A percentile compares a stretch with the other conserved stretches of the same genome.
Evolutionary conservation across 2,329 filamentous ascomycete genomes (phyloP).

Genomic region (Penicillium sp.): DNA sequence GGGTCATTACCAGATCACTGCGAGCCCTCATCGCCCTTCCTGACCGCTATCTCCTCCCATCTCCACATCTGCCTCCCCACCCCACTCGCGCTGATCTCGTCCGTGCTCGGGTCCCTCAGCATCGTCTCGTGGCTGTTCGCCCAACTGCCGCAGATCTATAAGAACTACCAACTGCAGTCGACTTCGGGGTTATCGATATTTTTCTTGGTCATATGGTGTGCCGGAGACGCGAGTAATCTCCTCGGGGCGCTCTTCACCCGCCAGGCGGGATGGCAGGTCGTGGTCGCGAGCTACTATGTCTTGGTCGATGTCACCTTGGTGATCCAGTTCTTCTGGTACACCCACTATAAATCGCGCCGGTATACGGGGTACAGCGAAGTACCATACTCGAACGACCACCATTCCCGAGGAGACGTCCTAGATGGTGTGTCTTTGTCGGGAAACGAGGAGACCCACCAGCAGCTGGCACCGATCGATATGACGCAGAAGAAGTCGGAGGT

Average conservation of each 20-base stretch:
- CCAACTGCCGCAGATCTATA: slow-evolving; percentile 69
- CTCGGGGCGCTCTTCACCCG: slow-evolving; percentile 63
- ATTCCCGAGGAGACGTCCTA: slow-evolving; percentile 32
- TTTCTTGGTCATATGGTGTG: slow-evolving; percentile 66
- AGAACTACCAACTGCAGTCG: slow-evolving; percentile 65
- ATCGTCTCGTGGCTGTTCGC: slow-evolving; percentile 70
- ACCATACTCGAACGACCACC: slow-evolving; percentile 30
- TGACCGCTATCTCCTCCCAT: slow-evolving; percentile 58
- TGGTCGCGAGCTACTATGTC: slow-evolving; percentile 67
- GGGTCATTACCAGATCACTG: slow-evolving; percentile 59
- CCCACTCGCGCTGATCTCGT: slow-evolving; percentile 63
- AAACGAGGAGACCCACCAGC: slow-evolving; percentile 25
- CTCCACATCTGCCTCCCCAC: slow-evolving; percentile 66
- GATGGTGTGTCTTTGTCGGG: slow-evolving; percentile 42
- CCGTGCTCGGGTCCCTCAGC: slow-evolving; percentile 60
- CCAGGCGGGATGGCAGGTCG: slow-evolving; percentile 67
- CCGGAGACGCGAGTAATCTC: slow-evolving; percentile 65
- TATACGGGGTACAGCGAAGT: slow-evolving; percentile 39
- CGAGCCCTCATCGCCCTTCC: slow-evolving; percentile 60
- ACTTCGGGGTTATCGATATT: slow-evolving; percentile 66
- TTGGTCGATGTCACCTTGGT: slow-evolving; percentile 65
- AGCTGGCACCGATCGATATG: slow-evolving; percentile 21
- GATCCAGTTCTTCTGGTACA: slow-evolving; percentile 67
- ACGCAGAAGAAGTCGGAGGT: slow-evolving; percentile 26
- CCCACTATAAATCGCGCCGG: slow-evolving; percentile 53